Conservation (phyloP, 2,329 filamentous ascomycete genomes). For the Penicillium sp. region DNA sequence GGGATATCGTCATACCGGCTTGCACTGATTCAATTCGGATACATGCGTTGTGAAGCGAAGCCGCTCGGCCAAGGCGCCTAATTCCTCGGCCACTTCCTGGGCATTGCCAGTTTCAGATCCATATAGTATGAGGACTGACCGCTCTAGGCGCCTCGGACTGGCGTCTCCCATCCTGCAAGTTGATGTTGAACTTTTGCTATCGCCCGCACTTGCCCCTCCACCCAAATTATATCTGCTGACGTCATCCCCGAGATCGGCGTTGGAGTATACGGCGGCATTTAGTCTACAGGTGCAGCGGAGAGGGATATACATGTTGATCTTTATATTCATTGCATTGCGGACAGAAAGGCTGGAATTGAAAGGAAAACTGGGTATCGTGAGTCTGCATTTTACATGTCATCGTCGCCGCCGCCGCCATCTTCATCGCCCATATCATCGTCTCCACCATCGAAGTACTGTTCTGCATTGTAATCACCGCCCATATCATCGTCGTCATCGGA, state of each 20-base stretch:
- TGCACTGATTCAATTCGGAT: conserved; percentile 73
- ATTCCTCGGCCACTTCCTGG: conserved; percentile 84
- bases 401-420: conserved; percentile 55
- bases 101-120: conserved; percentile 95
- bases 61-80: conserved; percentile 72
- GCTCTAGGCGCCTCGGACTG: conserved; percentile 11
- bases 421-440: conserved; percentile 57
- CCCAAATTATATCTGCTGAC: conserved; percentile 25
- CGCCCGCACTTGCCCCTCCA: conserved; percentile 13
- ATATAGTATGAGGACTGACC: conserved; percentile 74
- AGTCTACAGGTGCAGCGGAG: no score
- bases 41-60: conserved; percentile 76
- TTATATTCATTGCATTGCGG: no score
- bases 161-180: conserved; percentile 27
- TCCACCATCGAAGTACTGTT: conserved; percentile 65
- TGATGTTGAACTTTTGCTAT: conserved; percentile 2
- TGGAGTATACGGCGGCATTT: background rate
- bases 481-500: conserved; percentile 62
- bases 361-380: conserved; percentile 34
- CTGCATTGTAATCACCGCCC: conserved; percentile 64
- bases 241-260: conserved; percentile 26
- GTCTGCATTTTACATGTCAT: conserved; percentile 36
- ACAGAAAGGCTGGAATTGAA: conserved; percentile 10
- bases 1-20: conserved; percentile 61
- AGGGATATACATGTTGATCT: no score